Evolutionary conservation across 768 basidiomycete species (phyloP), one percentile per base, ranked within the genome.

Genomic region (Termitomyces eurrhizus): DNA sequence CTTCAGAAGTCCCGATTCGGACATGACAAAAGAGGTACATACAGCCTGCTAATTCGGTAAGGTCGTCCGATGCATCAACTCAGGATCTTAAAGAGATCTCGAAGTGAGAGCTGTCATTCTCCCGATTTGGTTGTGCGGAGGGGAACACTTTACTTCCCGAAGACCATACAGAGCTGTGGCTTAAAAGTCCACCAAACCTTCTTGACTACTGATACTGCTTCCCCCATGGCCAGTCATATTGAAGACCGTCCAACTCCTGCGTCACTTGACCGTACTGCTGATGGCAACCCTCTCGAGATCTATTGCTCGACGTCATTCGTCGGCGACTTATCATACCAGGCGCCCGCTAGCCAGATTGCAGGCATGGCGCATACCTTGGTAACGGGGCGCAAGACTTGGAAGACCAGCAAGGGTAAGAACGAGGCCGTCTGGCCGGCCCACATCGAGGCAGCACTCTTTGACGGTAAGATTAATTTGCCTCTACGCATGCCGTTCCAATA

Each of bases 351-450:
- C 41, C 62, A 60, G 11, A 56, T 52, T 35, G 62, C 58, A n/a
- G 58, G 62, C 16, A 59, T 56, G 60, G 61, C 65, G 32, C 62
- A 64, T 58, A 65, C 73, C 64, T 73, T 78, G 55, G 78, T 82
- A 36, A 75, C 70, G 26, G 77, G 79, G 16, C 78, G 86, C 58
- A 86, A 83, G 69, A 81, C 75, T 49, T 86, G 82, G 80, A 85
- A 85, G 64, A 83, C 79, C 16, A 72, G 81, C 46, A 85, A 81
- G 64, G 75, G 77, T 36, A 73, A 74, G 53, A 72, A 64, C 52
- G 86, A 86, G 65, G 78, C 80, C 4, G 83, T 88, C 14, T 88
- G 87, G 87, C 84, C 87, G 52, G 81, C 84, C 4, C 69, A 76
- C 56, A 76, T 88, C 56, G 87, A 88, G 72, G 79, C 78, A 29